Base-by-base conservation (phyloP, 2,329 filamentous ascomycete species). In the Arthrobotrys conoides region DNA sequence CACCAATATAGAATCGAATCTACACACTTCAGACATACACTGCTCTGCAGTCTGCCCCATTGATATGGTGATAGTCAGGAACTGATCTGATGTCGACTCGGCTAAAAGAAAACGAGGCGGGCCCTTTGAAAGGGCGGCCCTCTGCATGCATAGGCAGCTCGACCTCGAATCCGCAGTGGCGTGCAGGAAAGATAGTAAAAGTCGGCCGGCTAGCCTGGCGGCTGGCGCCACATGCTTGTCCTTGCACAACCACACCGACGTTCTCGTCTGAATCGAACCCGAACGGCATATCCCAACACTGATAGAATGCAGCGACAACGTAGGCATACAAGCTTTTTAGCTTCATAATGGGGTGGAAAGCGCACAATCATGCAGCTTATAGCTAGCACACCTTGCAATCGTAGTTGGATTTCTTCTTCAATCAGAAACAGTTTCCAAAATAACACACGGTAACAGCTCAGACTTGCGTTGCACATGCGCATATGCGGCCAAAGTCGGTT, bases 21-120 rank as follows among this genome's bases (percentile, higher is more conserved):
- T 36, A 9, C 4, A 6, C 8, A 36, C 33, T 36, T 8, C 27
- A 30, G 33, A 36, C 33, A 3, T 30, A 30, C 41, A 18, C 16
- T n/a, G 41, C 41, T 18, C 2, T 5, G 41, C 16, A 9, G 20
- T 30, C 24, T 16, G 12, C 18, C 10, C 4, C 14, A 51, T 24
- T 8, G 48, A 24, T 67, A 41, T 63, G 53, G 20, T 68, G 75
- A 78, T 78, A 72, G 49, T 72, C 53, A 59, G 53, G 53, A 59
- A 59, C 53, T 36, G 14, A 18, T 18, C 44, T 46, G 51, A 22
- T 38, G 5, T 64, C 33, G 41, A 41, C 41, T 69, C 68, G 68
- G 75, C 68, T 78, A 71, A 64, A 72, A 57, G 46, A 78, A 78
- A 78, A 78, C 75, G 75, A 78, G 75, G 75, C 75, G 75, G 68